phyloP scores from a whole-genome alignment of 371 early-diverging fungal species.

The Rhizopus delemar region DNA sequence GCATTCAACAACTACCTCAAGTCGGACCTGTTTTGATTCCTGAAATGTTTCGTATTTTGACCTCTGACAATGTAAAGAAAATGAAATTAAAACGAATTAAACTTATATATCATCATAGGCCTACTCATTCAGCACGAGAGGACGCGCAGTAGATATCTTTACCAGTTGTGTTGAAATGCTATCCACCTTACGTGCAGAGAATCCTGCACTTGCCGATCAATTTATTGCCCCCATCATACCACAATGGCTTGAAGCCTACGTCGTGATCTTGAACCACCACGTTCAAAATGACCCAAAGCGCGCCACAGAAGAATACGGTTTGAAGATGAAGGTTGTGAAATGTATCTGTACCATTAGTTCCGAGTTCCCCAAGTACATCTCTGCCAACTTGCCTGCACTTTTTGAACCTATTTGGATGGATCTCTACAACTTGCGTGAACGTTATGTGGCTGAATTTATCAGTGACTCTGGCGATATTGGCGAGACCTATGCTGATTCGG shows the following conservation, averaged over 20 bases:
- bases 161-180: slow-evolving; percentile 83
- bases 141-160: slow-evolving; percentile 79
- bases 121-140: slow-evolving; percentile 72
- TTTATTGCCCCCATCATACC: slow-evolving; percentile 76
- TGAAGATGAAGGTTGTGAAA: slow-evolving; percentile 75
- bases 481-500: slow-evolving; percentile 70
- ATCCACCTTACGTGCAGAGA: slow-evolving; percentile 73
- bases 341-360: slow-evolving; percentile 63
- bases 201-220: slow-evolving; percentile 66
- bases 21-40: slow-evolving; percentile 81
- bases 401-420: slow-evolving; percentile 73
- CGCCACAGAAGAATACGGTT: slow-evolving; percentile 61
- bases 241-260: slow-evolving; percentile 77
- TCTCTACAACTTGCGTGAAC: slow-evolving; percentile 53
- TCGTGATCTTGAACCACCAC: slow-evolving; percentile 61
- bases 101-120: slow-evolving; percentile 24
- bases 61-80: slow-evolving; percentile 45
- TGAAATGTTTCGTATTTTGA: slow-evolving; percentile 77
- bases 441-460: slow-evolving; percentile 60
- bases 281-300: slow-evolving; percentile 47
- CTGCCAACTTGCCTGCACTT: slow-evolving; percentile 46
- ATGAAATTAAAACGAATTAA: background rate
- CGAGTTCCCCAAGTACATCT: slow-evolving; percentile 64
- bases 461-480: slow-evolving; percentile 56
- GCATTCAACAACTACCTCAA: slow-evolving; percentile 81